Percentiles rank a stretch among this genome's conserved stretches.
Evolutionary conservation across 345 rosid genomes (phyloP).

Genomic region (Geranium brycei): DNA sequence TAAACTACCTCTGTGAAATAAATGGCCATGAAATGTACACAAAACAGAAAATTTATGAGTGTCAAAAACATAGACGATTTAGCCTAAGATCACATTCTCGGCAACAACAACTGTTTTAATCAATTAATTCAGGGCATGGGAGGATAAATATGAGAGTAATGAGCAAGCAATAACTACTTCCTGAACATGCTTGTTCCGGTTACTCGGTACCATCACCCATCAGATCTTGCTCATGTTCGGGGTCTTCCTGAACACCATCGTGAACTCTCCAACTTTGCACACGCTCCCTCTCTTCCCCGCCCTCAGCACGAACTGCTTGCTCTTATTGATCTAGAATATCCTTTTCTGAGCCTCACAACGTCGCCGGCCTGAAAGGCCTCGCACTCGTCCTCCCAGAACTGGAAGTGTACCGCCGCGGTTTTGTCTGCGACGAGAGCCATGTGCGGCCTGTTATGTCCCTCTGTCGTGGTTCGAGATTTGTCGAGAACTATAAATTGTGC

Average conservation of each 20-base stretch:
- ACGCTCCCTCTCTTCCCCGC: conserved; percentile 51
- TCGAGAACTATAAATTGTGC: conserved; percentile 52
- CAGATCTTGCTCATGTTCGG: conserved; percentile 66
- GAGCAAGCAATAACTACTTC: too few species aligned
- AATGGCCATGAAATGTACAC: too few species aligned
- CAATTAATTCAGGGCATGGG: too few species aligned
- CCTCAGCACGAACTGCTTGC: conserved; percentile 31
- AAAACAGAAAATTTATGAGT: too few species aligned
- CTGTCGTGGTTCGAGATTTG: conserved; percentile 18
- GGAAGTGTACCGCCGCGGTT: conserved; percentile 58
- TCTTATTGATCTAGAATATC: conserved; percentile 51
- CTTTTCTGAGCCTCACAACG: conserved; percentile 39
- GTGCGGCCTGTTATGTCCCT: conserved; percentile 36
- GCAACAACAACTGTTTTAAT: too few species aligned
- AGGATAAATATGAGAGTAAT: too few species aligned
- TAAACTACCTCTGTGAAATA: too few species aligned
- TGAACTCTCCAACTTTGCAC: conserved; percentile 53
- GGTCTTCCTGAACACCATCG: conserved; percentile 52
- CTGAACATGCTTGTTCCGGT: conserved; percentile 33
- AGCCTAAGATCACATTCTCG: too few species aligned
- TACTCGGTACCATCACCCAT: conserved; percentile 43
- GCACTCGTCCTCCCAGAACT: conserved; percentile 68
- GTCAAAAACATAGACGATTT: too few species aligned
- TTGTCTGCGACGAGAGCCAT: conserved; percentile 56
- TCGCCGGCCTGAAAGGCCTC: conserved; percentile 51